A percentile compares a stretch with the other conserved stretches of the same genome.
Conservation (phyloP, 2,329 filamentous ascomycete genomes). For the Diaporthe citri region DNA sequence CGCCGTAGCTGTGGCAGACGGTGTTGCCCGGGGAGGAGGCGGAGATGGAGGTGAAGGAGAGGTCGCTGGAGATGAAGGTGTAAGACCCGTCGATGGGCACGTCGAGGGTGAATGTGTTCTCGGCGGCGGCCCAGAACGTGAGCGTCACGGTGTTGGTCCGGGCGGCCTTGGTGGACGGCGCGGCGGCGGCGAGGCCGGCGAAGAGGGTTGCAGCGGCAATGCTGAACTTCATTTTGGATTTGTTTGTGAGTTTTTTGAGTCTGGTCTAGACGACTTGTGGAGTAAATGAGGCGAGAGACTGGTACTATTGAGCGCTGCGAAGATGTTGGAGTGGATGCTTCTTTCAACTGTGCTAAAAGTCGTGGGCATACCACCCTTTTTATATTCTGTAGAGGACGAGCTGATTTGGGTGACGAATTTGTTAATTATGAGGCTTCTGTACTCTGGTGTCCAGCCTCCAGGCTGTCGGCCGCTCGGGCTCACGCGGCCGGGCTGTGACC, state of each 20-base stretch:
- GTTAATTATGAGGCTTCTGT: neutral
- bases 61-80: constrained; percentile 32
- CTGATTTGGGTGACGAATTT: neutral
- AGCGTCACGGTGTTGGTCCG: constrained; percentile 34
- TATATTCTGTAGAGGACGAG: constrained; percentile 1
- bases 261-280: neutral
- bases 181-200: constrained; percentile 40
- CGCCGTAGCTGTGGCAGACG: constrained; percentile 37
- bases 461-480: constrained; percentile 31
- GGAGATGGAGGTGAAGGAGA: constrained; percentile 41
- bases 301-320: neutral
- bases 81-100: constrained; percentile 38
- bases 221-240: constrained; percentile 39
- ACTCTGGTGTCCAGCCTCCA: constrained; percentile 10
- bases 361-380: constrained; percentile 1
- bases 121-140: constrained; percentile 40
- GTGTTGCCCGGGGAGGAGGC: constrained; percentile 31
- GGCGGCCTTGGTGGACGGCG: constrained; percentile 30
- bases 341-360: neutral
- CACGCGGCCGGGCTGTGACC: constrained; percentile 20
- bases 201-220: constrained; percentile 37
- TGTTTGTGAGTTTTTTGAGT: neutral
- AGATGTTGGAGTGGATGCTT: constrained; percentile 29
- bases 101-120: constrained; percentile 32
- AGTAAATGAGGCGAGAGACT: neutral